Conservation (phyloP, 1,284 basidiomycete genomes). For the Ganoderma boninense region DNA sequence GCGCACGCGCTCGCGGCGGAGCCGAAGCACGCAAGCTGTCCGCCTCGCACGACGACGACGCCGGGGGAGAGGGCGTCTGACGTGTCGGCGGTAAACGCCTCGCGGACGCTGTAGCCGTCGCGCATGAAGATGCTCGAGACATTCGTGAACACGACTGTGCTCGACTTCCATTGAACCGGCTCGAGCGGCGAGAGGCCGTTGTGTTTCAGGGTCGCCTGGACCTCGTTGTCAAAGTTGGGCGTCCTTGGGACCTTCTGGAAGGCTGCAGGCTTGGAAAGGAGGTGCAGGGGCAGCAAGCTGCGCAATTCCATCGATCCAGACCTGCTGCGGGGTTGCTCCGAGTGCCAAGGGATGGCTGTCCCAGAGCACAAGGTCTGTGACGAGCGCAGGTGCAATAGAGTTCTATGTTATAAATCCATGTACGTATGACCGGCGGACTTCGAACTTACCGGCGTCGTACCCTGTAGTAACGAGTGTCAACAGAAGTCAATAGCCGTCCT, state of each 20-base stretch:
- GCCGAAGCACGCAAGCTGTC: slow-evolving; percentile 34
- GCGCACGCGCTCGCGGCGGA: slow-evolving; percentile 21
- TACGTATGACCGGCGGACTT: not conserved
- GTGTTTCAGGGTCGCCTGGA: slow-evolving; percentile 59
- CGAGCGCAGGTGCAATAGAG: not conserved
- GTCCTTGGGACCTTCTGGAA: slow-evolving; percentile 60
- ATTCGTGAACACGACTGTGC: slow-evolving; percentile 65
- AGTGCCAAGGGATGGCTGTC: slow-evolving; percentile 81
- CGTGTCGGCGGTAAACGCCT: slow-evolving; percentile 29
- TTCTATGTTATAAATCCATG: not conserved
- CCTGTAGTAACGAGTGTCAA: slow-evolving; percentile 42
- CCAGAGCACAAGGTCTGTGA: slow-evolving; percentile 70
- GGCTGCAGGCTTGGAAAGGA: slow-evolving; percentile 52
- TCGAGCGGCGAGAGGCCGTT: slow-evolving; percentile 73
- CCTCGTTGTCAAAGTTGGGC: slow-evolving; percentile 68
- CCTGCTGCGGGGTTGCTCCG: slow-evolving; percentile 77
- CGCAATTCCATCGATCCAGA: slow-evolving; percentile 75
- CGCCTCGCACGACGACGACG: slow-evolving; percentile 47
- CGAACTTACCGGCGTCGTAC: slow-evolving; percentile 53
- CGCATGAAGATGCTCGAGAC: slow-evolving; percentile 55
- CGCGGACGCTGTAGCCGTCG: slow-evolving; percentile 29
- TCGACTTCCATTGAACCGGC: slow-evolving; percentile 45
- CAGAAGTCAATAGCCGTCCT: not conserved
- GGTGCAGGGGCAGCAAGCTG: slow-evolving; percentile 59
- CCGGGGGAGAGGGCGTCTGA: slow-evolving; percentile 22